Evolutionary conservation across 768 basidiomycete genomes (phyloP).

Genomic region (Trametes villosa): DNA sequence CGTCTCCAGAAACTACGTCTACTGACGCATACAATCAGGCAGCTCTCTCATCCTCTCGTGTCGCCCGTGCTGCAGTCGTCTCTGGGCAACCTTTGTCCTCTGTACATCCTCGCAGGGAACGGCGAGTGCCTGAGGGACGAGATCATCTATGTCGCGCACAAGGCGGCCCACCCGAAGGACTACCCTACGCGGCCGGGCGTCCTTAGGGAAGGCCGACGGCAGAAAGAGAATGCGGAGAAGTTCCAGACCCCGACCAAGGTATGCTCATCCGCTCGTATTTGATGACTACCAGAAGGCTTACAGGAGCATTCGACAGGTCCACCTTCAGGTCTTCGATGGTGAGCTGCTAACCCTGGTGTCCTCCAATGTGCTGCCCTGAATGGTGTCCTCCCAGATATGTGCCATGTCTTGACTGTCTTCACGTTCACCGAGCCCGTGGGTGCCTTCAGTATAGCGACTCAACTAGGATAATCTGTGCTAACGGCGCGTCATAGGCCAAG

Average conservation of each 20-base stretch:
- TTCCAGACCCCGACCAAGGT: constrained; percentile 60
- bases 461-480: not conserved
- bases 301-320: constrained; percentile 64
- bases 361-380: constrained; percentile 4
- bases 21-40: constrained; percentile 36
- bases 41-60: constrained; percentile 70
- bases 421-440: constrained; percentile 63
- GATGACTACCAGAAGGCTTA: constrained; percentile 50
- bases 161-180: constrained; percentile 70
- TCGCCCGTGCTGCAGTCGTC: constrained; percentile 75
- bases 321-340: constrained; percentile 80
- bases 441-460: not conserved
- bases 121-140: constrained; percentile 80
- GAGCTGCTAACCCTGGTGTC: constrained; percentile 21
- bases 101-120: constrained; percentile 74
- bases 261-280: not conserved
- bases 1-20: not conserved
- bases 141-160: constrained; percentile 77
- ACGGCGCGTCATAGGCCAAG: constrained; percentile 47
- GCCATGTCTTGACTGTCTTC: constrained; percentile 76
- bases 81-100: constrained; percentile 73
- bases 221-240: constrained; percentile 53
- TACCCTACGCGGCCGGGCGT: constrained; percentile 65
- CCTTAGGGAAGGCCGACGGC: constrained; percentile 48
- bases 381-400: constrained; percentile 52